Evolutionary conservation across 2,329 filamentous ascomycete genomes (phyloP), one percentile per base, ranked within the genome.

Genomic region (Celoporthe dispersa): DNA sequence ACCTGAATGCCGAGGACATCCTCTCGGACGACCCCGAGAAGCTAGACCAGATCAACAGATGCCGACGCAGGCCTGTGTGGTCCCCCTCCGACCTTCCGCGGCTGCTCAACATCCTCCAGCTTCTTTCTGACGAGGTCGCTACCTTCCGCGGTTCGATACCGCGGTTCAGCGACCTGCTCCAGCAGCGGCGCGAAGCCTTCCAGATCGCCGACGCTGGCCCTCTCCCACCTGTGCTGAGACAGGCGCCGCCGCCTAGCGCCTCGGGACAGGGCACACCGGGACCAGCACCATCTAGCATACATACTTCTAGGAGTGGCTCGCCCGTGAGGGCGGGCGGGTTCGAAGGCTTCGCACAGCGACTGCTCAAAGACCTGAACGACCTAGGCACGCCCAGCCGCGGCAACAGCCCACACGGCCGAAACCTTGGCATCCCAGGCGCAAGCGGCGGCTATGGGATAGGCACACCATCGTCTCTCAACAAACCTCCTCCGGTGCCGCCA

Each of bases 151-250:
- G 83, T 62, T 86, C 87, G 7, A 86, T 94, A 8, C 88, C 91
- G 0, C 88, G 92, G 51, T 94, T 94, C 76, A 90, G 93, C 66
- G 89, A 92, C 51, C 84, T 94, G 2, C 81, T 94, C 4, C 90
- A 86, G 80, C 89, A 86, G 78, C 89, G 85, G 16, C 87, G 88
- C 6, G 86, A 90, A 72, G 88, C 87, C 0, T 92, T 91, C 75
- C 86, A 88, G 74, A 87, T 87, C 2, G 87, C 88, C 2, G 86
- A 88, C 73, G 76, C 82, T 8, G 83, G 85, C 75, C 72, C 77
- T 68, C 71, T 75, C 64, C 68, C 78, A 35, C 75, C 76, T 37
- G 44, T 7, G 22, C 74, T 79, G n/a, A 73, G 77, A 25, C 75
- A 73, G 55, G 67, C 68, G 8, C 73, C 71, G 25, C 73, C 72